Base-by-base conservation (phyloP, 2,329 filamentous ascomycete species). In the Cryoendolithus antarcticus region DNA sequence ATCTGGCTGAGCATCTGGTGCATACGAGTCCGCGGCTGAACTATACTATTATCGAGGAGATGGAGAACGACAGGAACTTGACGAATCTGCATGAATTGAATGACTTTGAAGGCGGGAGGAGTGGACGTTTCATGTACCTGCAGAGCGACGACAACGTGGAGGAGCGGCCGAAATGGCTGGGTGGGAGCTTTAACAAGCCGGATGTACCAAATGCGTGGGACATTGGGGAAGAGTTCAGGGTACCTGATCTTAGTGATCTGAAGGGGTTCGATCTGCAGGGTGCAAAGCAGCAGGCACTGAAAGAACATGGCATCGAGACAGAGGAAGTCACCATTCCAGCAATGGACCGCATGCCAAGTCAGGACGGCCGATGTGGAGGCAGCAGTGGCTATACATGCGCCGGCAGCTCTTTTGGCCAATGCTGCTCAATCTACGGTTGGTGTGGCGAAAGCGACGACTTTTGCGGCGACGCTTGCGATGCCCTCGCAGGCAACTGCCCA, bases 81-180 rank as follows among this genome's bases (percentile, higher is more conserved):
- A 66, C 74, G 11, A 79, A 86, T 54, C 63, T 98, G 28, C 67
- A 80, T 48, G 58, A 74, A 6, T 64, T 93, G 30, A 91, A 93
- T 60, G 61, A 72, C 36, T 77, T 67, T 55, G 53, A 65, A 15
- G 41, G 44, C 9, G 55, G 51, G 15, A 34, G 36, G 32, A 49
- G 57, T 42, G 70, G 75, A 9, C 62, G 64, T 27, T 71, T 74
- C 50, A 71, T 93, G 3, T 91, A 81, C 52, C 70, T 96, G 35
- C 81, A 82, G 44, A 94, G 86, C 62, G 72, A 85, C 39, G 86
- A 93, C 54, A 80, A 96, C 54, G 85, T 93, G 10, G 86, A 94
- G 61, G 71, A 77, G 37, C 75, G 82, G 9, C 91, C 89, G 1
- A 67, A 72, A 4, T 98, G 89, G 89, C 70, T 98, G 76, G 49